Evolutionary conservation across 129 eudicot genomes (phyloP).

Genomic region (Centrapalus pauciflorus): DNA sequence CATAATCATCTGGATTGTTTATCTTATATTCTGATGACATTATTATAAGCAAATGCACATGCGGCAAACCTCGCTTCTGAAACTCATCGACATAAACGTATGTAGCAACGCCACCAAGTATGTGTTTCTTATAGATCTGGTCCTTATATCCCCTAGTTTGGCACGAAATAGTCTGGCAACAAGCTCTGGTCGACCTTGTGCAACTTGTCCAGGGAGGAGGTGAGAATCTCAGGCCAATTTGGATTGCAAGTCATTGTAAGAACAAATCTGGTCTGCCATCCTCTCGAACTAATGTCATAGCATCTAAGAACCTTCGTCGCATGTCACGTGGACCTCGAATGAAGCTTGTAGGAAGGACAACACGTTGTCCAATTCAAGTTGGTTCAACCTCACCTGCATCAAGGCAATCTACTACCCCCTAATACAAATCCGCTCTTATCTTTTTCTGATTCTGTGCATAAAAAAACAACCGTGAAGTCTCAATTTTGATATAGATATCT

Average conservation of each 20-base stretch:
- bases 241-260: slow-evolving; percentile 37
- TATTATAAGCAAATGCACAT: too few species aligned
- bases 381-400: not conserved
- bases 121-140: not conserved
- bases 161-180: slow-evolving; percentile 10
- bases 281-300: slow-evolving; percentile 16
- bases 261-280: slow-evolving; percentile 28
- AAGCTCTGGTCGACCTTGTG: slow-evolving; percentile 25
- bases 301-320: slow-evolving; percentile 17
- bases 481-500: slow-evolving; percentile 19
- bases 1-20: not conserved
- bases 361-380: slow-evolving; percentile 4
- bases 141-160: not conserved
- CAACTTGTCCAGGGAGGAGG: not conserved
- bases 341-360: slow-evolving; percentile 24
- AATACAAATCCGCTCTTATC: slow-evolving; percentile 6
- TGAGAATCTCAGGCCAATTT: slow-evolving; percentile 17
- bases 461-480: slow-evolving; percentile 9
- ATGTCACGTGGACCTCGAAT: slow-evolving; percentile 35
- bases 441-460: not conserved
- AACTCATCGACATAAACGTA: slow-evolving; percentile 13
- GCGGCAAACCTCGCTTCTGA: slow-evolving; percentile 15
- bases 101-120: not conserved
- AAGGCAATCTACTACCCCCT: slow-evolving; percentile 19
- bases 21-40: not conserved